Conservation (phyloP, 768 basidiomycete genomes). For the Leccinum longicurvipes region DNA sequence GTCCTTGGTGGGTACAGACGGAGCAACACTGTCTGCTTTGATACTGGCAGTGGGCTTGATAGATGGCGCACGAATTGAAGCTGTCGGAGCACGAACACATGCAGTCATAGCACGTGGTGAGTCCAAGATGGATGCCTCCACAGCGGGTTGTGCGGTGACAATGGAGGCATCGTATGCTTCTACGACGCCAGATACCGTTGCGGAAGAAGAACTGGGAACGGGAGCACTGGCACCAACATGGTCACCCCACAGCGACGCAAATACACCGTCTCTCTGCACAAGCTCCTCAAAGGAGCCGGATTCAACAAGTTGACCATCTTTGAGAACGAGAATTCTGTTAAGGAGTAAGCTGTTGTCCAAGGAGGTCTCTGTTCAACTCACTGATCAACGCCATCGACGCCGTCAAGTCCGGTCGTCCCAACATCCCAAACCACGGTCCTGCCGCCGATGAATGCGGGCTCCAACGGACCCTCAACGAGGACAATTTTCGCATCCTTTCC, state of each 20-base stretch:
- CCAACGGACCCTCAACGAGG: constrained; percentile 26
- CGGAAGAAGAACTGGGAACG: constrained; percentile 31
- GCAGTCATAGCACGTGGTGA: constrained; percentile 15
- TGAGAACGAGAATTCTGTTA: constrained; percentile 81
- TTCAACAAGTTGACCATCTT: constrained; percentile 86
- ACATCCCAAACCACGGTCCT: constrained; percentile 31
- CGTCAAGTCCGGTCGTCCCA: constrained; percentile 26
- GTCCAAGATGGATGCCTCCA: constrained; percentile 2
- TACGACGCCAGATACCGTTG: constrained; percentile 21
- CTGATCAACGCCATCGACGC: constrained; percentile 60
- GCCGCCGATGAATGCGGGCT: constrained; percentile 12
- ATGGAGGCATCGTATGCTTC: constrained; percentile 27
- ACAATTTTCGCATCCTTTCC: constrained; percentile 25
- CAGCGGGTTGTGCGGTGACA: constrained; percentile 17
- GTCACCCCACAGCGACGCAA: constrained; percentile 87
- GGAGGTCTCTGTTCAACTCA: constrained; percentile 31
- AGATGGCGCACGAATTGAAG: constrained; percentile 19
- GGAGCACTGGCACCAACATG: constrained; percentile 61
- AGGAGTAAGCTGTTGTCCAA: background rate
- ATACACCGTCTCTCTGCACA: constrained; percentile 64
- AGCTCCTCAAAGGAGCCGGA: constrained; percentile 78
- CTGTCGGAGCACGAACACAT: constrained; percentile 15
- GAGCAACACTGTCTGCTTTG: constrained; percentile 22
- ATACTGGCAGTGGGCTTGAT: constrained; percentile 22
- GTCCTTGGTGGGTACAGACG: constrained; percentile 30